phyloP scores from a whole-genome alignment of 2,329 filamentous ascomycete species.

The Beauveria medogensis region DNA sequence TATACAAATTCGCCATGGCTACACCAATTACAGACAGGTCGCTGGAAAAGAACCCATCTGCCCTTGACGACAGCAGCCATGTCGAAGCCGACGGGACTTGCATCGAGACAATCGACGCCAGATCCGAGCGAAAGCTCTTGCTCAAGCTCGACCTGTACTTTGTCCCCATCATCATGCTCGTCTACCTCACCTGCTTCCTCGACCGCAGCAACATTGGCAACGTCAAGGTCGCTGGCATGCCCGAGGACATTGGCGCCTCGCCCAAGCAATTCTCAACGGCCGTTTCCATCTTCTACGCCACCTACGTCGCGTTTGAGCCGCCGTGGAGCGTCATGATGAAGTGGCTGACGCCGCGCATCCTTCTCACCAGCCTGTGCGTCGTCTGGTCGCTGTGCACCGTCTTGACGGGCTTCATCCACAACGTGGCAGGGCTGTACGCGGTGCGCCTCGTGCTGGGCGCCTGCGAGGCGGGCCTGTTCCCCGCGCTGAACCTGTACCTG shows the following conservation, averaged over 20 bases:
- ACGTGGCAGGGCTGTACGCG: slow-evolving; percentile 19
- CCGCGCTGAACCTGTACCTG: slow-evolving; percentile 20
- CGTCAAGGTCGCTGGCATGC: slow-evolving; percentile 26
- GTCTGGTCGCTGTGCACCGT: slow-evolving; percentile 22
- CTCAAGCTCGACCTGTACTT: slow-evolving; percentile 25
- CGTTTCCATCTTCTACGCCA: slow-evolving; percentile 25
- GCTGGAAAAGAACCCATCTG: not conserved
- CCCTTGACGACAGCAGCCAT: not conserved
- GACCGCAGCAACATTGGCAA: slow-evolving; percentile 45
- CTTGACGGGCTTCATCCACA: slow-evolving; percentile 23
- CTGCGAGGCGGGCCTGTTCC: slow-evolving; percentile 20
- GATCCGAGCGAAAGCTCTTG: slow-evolving; percentile 22
- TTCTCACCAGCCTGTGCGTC: slow-evolving; percentile 20
- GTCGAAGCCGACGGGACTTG: not conserved
- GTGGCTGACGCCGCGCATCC: slow-evolving; percentile 23
- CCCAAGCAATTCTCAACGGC: slow-evolving; percentile 24
- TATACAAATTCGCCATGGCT: not conserved
- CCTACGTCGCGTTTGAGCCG: slow-evolving; percentile 24
- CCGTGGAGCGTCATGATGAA: slow-evolving; percentile 26
- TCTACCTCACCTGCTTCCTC: slow-evolving; percentile 47
- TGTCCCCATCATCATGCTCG: slow-evolving; percentile 41
- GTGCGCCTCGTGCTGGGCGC: slow-evolving; percentile 19
- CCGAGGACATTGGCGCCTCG: slow-evolving; percentile 24
- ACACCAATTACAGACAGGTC: not conserved
- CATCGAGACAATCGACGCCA: slow-evolving; percentile 20